Base-by-base conservation (phyloP, 169 alveolate species). In the Eimeria acervulina region DNA sequence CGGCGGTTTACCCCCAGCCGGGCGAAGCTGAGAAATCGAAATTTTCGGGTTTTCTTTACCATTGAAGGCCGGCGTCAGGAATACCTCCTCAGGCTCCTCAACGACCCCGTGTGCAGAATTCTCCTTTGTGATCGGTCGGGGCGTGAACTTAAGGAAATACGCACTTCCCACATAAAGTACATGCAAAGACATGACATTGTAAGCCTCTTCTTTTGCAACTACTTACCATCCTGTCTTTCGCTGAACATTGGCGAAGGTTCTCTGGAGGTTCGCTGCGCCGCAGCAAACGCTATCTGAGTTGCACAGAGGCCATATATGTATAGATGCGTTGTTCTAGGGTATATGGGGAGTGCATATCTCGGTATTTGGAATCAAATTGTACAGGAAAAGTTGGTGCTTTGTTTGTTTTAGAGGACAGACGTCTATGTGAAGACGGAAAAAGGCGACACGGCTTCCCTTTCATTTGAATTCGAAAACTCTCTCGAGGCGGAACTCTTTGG, bases 11-110 rank as follows among this genome's bases (percentile, higher is more conserved):
- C 96, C 38, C 96, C 96, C 52, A 84, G 95, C 72, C 72, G 80
- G 40, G 96, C 96, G 61, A 94, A 94, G 80, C 84, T 94, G 61
- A 76, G 96, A 55, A 94, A 94, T 80, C 47, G 96, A 3, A 87
- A 87, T 59, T 94, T 94, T 26, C 68, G 84, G 72, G 90, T 94
- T 33, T 80, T 42, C n/a, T 63, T 87, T 23, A 19, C 7, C 4
- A 47, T 94, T 4, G 74, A 84, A 28, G 90, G 95, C 44, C 26
- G 78, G 59, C 55, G 42, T 10, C 70, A 80, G 52, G 96, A 94
- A 23, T 94, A 38, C 31, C 72, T 94, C 38, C 44, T 94, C 40
- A 94, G 84, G 70, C 89, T 94, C 0, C 90, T 74, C 33, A 94
- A 94, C 66, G 87, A 94, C 40, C 96, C 96, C 15, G 8, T 28